These are phyloP conservation scores for Bombardia bombarda DNA, from an alignment of 495 filamentous ascomycete genomes.

Conservation along the genomic window DNA sequence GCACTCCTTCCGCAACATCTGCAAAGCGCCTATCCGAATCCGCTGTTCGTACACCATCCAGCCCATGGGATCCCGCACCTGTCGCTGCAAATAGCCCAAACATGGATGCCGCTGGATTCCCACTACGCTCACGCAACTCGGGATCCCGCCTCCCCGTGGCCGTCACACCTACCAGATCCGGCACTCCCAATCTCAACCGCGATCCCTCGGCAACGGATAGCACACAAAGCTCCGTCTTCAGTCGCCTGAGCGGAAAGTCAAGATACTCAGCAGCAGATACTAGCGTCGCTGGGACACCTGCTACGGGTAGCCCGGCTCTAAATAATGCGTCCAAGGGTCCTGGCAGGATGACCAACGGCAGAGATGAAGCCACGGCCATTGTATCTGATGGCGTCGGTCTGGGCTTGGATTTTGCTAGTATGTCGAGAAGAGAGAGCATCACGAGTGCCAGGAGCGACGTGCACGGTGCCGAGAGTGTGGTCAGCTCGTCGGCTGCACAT, in stretches of 20 bases:
- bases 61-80: neutral
- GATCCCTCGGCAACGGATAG: slow-evolving; percentile 26
- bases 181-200: slow-evolving; percentile 18
- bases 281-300: slow-evolving; percentile 17
- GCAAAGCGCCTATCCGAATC: neutral
- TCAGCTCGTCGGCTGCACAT: slow-evolving; percentile 5
- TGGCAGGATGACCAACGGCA: neutral
- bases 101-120: slow-evolving; percentile 8
- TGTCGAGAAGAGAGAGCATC: slow-evolving; percentile 14
- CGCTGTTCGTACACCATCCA: slow-evolving; percentile 8
- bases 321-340: neutral
- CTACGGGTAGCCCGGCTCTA: slow-evolving; percentile 6
- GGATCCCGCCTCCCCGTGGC: slow-evolving; percentile 21
- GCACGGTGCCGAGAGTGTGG: slow-evolving; percentile 11
- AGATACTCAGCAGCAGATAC: slow-evolving; percentile 16
- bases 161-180: slow-evolving; percentile 22
- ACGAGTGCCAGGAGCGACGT: slow-evolving; percentile 1
- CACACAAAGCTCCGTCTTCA: slow-evolving; percentile 25
- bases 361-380: no score
- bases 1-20: neutral
- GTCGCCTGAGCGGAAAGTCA: slow-evolving; percentile 13
- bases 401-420: slow-evolving; percentile 9
- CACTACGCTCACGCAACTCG: slow-evolving; percentile 20
- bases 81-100: slow-evolving; percentile 6
- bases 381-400: slow-evolving; percentile 1